Evolutionary conservation across 1,139 yeast species (phyloP).

Genomic region (Saccharomyces hybrid): DNA sequence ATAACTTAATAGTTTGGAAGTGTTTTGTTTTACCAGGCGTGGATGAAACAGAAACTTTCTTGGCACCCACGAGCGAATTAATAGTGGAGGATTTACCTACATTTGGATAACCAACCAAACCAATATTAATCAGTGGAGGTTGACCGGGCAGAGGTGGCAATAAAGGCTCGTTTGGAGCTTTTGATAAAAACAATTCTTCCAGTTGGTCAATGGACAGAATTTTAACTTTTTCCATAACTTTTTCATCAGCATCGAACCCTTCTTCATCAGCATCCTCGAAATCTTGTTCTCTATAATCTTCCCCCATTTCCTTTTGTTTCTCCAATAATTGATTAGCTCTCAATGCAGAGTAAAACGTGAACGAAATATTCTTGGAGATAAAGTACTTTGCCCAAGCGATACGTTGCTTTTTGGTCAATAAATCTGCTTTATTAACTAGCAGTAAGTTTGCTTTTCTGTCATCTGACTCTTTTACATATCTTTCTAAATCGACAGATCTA

Average conservation of each 20-base stretch:
- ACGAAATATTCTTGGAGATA: conserved; percentile 56
- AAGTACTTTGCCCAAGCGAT: conserved; percentile 83
- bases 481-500: conserved; percentile 83
- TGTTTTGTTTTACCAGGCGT: conserved; percentile 99
- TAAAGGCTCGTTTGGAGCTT: conserved; percentile 63
- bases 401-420: conserved; percentile 71
- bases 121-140: conserved; percentile 64
- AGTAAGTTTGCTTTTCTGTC: conserved; percentile 67
- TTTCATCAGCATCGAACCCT: conserved; percentile 34
- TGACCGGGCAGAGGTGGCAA: conserved; percentile 51
- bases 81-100: conserved; percentile 97
- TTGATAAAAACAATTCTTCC: conserved; percentile 69
- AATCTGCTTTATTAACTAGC: conserved; percentile 90
- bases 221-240: conserved; percentile 44
- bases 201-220: conserved; percentile 79
- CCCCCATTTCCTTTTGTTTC: conserved; percentile 41
- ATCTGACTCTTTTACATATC: conserved; percentile 69
- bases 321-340: conserved; percentile 69
- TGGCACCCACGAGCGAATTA: conserved; percentile 90
- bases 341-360: conserved; percentile 89
- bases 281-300: conserved; percentile 15
- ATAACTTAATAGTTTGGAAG: conserved; percentile 88
- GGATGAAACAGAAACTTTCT: conserved; percentile 93
- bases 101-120: conserved; percentile 93
- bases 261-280: conserved; percentile 32